Evolutionary conservation across 495 filamentous ascomycete species (phyloP).

Genomic region (Penicillium pulvis): DNA sequence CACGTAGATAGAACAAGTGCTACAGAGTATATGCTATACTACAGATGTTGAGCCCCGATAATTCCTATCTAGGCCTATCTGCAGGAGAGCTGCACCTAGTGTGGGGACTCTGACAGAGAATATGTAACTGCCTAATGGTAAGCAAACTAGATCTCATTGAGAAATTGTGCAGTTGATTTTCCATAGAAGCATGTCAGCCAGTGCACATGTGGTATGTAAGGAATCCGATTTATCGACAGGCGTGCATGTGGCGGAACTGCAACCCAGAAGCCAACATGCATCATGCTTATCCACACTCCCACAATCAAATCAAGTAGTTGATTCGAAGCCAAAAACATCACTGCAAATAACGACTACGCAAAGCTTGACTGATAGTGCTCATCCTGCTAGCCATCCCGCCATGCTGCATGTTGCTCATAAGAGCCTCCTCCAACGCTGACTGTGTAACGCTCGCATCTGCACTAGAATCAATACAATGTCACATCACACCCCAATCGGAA

Average conservation of each 20-base stretch:
- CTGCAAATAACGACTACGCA: slow-evolving; percentile 53
- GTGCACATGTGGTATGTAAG: background rate
- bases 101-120: too few species aligned
- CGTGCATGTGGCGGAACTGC: background rate
- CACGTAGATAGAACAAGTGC: background rate
- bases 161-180: background rate
- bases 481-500: background rate
- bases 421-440: slow-evolving; percentile 89
- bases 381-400: slow-evolving; percentile 82
- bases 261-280: background rate
- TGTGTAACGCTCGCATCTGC: slow-evolving; percentile 91
- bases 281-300: background rate
- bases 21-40: background rate
- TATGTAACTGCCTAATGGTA: too few species aligned
- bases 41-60: background rate
- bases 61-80: too few species aligned
- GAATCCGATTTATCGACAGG: background rate
- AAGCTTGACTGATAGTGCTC: slow-evolving; percentile 75
- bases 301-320: background rate
- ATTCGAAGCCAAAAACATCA: background rate
- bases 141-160: background rate
- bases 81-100: too few species aligned
- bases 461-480: background rate
- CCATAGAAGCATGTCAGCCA: too few species aligned
- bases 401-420: slow-evolving; percentile 88